Conservation (phyloP, 208 protist species). For the Acanthamoeba healyi region DNA sequence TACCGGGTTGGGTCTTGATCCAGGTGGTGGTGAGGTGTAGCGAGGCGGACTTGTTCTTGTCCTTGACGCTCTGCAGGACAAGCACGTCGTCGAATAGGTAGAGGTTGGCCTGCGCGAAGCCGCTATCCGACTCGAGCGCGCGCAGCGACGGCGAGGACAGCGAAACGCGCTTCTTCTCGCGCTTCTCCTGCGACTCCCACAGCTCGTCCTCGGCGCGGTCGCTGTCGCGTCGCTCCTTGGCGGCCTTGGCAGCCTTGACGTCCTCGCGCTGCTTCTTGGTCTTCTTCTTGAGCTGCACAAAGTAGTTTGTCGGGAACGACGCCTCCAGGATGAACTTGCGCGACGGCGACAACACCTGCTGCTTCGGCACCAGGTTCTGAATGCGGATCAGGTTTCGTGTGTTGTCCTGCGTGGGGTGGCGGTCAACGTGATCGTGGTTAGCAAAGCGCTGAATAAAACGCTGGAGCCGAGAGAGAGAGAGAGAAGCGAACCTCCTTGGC, state of each 20-base stretch:
- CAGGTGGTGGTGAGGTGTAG: slow-evolving; percentile 26
- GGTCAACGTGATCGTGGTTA: not conserved
- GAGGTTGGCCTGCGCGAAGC: slow-evolving; percentile 1
- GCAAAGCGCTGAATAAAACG: too few species aligned
- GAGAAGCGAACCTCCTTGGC: not conserved
- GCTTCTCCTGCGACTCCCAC: not conserved
- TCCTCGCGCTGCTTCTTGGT: not conserved
- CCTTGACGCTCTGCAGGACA: not conserved
- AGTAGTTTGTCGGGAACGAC: slow-evolving; percentile 39
- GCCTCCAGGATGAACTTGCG: slow-evolving; percentile 48
- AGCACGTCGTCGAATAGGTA: slow-evolving; percentile 37
- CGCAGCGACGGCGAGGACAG: not conserved
- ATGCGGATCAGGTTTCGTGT: not conserved
- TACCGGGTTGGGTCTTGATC: slow-evolving; percentile 20
- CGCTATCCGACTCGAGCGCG: slow-evolving; percentile 12
- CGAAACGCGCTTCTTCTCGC: not conserved
- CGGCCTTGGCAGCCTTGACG: not conserved
- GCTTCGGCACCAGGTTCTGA: slow-evolving; percentile 6
- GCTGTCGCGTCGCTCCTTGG: not conserved
- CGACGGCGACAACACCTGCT: slow-evolving; percentile 24
- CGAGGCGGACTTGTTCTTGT: slow-evolving; percentile 35
- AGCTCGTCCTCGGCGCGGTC: slow-evolving; percentile 1
- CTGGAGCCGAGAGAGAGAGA: not conserved
- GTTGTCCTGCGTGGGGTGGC: not conserved
- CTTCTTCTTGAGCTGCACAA: slow-evolving; percentile 21